Evolutionary conservation across 192 early-diverging fungal species (phyloP).

Genomic region (Allomyces macrogynus): DNA sequence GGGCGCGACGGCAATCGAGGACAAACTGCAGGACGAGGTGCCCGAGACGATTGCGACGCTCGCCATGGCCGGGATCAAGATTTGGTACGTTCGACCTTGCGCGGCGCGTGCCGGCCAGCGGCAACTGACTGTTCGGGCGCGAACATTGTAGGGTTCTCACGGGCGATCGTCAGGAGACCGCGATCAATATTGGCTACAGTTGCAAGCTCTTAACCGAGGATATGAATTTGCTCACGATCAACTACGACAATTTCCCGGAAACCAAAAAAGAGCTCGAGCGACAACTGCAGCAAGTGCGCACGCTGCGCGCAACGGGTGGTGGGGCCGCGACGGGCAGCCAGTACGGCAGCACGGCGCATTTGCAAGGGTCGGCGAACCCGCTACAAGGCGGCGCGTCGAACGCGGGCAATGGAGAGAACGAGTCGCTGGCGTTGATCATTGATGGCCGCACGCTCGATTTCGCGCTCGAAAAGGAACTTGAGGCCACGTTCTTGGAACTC

Average conservation of each 20-base stretch:
- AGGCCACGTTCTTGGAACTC: conserved; percentile 64
- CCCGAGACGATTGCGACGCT: conserved; percentile 95
- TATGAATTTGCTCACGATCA: conserved; percentile 85
- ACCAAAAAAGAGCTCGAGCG: conserved; percentile 30
- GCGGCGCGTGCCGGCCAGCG: too few species aligned
- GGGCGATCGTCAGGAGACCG: conserved; percentile 95
- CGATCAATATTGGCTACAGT: conserved; percentile 98
- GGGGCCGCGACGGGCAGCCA: too few species aligned
- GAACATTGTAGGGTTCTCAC: conserved; percentile 72
- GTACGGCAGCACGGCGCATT: too few species aligned
- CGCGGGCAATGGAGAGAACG: conserved; percentile 13
- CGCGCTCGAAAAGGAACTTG: conserved; percentile 74
- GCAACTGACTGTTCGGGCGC: too few species aligned
- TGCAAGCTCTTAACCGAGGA: conserved; percentile 95
- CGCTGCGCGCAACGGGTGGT: neutral
- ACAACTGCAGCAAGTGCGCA: neutral
- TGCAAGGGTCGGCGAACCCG: too few species aligned
- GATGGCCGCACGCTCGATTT: conserved; percentile 84
- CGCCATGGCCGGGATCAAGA: conserved; percentile 82
- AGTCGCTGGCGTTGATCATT: conserved; percentile 81
- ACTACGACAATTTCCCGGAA: conserved; percentile 74
- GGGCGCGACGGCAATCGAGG: conserved; percentile 96
- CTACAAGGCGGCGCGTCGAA: neutral
- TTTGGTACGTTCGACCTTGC: conserved; percentile 45
- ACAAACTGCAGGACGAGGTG: conserved; percentile 93